Evolutionary conservation across 2,329 filamentous ascomycete genomes (phyloP).

Genomic region (Fusarium sp.): DNA sequence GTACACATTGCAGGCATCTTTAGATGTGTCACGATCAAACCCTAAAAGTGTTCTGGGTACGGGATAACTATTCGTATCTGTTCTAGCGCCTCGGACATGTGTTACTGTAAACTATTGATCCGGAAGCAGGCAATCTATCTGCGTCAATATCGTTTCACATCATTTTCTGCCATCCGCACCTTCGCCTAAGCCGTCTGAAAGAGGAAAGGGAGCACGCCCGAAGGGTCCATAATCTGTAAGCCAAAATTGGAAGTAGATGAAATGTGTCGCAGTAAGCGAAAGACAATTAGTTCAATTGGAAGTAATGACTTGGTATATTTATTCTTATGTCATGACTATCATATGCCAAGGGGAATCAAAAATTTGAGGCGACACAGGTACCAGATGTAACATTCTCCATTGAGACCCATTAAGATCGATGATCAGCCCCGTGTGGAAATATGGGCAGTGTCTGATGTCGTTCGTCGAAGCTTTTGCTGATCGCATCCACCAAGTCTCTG

Average conservation of each 20-base stretch:
- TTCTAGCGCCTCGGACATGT: no score
- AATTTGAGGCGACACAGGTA: background rate
- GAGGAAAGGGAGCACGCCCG: fast-evolving
- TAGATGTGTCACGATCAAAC: no score
- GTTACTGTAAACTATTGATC: no score
- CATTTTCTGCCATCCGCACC: fast-evolving
- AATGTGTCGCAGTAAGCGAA: background rate
- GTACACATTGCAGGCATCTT: no score
- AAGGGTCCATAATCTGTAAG: background rate
- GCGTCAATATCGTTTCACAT: background rate
- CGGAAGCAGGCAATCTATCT: background rate
- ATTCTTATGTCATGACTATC: fast-evolving
- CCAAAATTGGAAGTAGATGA: background rate
- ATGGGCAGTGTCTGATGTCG: no score
- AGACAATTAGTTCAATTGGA: fast-evolving
- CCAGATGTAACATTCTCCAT: no score
- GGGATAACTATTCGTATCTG: no score
- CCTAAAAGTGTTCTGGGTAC: no score
- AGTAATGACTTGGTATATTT: no score
- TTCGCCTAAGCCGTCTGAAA: background rate
- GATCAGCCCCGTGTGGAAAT: no score
- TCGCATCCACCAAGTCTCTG: background rate
- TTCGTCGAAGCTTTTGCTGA: background rate
- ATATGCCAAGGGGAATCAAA: background rate
- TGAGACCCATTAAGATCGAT: no score